Base-by-base conservation (phyloP, 345 rosid species). In the Cochlearia excelsa region DNA sequence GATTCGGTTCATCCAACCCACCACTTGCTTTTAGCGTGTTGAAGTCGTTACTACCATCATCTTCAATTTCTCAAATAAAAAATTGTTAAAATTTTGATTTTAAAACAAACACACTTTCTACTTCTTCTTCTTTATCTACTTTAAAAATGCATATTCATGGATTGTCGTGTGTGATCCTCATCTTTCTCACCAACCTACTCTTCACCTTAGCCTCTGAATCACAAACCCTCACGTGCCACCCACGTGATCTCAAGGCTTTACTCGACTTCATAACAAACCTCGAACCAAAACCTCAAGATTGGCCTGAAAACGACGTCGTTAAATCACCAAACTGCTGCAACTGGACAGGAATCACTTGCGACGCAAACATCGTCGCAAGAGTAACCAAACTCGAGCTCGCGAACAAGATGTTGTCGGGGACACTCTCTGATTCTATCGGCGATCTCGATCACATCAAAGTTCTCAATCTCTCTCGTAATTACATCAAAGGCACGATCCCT, bases 301-400 rank as follows among this genome's bases (percentile, higher is more conserved):
- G 89, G 87, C 0, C 52, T 23, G 9, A 10, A 7, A 31, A 51
- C 67, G 48, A 16, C 23, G 23, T 16, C 23, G 23, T 16, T 16
- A 16, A 16, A 16, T 16, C 23, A 16, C 23, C 56, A 29, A 75
- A 77, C 52, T 88, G 93, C 77, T 82, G 96, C 49, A 27, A 40
- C 29, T 88, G 94, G 94, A 51, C 41, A 4, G 96, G 93, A 64
- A 51, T 85, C 75, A 54, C 69, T 28, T 85, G 92, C 67, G 23
- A 16, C 0, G 0, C 23, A 16, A 68, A 66, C 35, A 5, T 7
- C 6, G 29, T 38, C 56, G 41, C 64, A 5, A 81, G 87, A 46
- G 95, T 75, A 5, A 59, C 68, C 3, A 63, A 41, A 57, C 26
- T 89, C 9, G 74, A 73, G 66, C 88, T 86, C 38, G 57, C 2